Evolutionary conservation across 176 grass and related monocot genomes (phyloP).

Genomic region (Triticum turgidum): DNA sequence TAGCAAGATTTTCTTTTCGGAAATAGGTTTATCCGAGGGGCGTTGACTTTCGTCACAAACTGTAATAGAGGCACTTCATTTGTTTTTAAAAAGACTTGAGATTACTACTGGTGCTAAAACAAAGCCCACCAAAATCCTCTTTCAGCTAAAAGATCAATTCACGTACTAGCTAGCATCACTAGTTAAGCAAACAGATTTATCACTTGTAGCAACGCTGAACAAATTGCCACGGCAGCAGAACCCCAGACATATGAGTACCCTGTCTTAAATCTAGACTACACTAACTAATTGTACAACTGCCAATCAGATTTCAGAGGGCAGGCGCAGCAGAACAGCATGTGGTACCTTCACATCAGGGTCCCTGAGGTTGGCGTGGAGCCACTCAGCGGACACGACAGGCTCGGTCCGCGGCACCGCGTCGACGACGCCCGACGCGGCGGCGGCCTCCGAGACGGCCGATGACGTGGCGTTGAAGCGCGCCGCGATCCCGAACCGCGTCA

Average conservation of each 20-base stretch:
- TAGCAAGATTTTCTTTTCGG: neutral
- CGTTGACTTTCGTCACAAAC: neutral
- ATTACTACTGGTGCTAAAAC: neutral
- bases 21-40: neutral
- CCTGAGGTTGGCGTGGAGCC: slow-evolving; percentile 84
- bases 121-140: neutral
- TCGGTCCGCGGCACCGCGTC: slow-evolving; percentile 50
- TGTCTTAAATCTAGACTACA: neutral
- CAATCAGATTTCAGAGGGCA: neutral
- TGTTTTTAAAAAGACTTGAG: neutral
- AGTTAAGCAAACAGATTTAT: neutral
- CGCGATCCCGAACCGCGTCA: slow-evolving; percentile 28
- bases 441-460: slow-evolving; percentile 42
- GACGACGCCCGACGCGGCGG: slow-evolving; percentile 3
- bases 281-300: neutral
- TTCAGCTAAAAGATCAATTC: neutral
- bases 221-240: neutral
- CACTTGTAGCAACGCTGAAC: too few relatives aligned
- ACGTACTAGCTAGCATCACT: neutral
- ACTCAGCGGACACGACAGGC: slow-evolving; percentile 84
- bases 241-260: neutral
- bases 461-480: slow-evolving; percentile 53
- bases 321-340: neutral
- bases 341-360: slow-evolving; percentile 81
- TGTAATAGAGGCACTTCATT: neutral